These are phyloP conservation scores for Suillus brevipes DNA, from an alignment of 768 basidiomycete genomes.

Conservation along the genomic window DNA sequence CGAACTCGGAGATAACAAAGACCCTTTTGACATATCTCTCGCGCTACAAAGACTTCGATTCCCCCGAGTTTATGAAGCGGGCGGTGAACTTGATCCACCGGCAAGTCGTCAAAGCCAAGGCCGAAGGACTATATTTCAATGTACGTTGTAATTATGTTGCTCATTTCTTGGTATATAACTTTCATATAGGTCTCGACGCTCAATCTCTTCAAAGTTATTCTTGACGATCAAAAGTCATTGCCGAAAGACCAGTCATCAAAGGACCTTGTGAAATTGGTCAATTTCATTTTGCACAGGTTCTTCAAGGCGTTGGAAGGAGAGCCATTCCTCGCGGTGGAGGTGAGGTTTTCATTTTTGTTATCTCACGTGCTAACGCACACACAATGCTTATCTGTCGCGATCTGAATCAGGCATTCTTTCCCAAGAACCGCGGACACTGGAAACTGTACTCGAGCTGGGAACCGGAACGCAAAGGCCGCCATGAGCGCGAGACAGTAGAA, in stretches of 20 bases:
- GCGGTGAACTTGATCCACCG: slow-evolving; percentile 89
- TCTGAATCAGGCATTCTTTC: slow-evolving; percentile 72
- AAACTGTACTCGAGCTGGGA: slow-evolving; percentile 82
- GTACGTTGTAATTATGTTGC: slow-evolving; percentile 41
- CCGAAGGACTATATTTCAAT: slow-evolving; percentile 95
- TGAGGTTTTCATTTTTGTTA: slow-evolving; percentile 40
- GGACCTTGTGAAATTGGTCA: slow-evolving; percentile 83
- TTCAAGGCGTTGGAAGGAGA: slow-evolving; percentile 90
- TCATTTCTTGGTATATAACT: background rate
- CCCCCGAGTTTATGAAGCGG: slow-evolving; percentile 82
- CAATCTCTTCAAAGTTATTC: slow-evolving; percentile 82
- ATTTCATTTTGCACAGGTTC: slow-evolving; percentile 86
- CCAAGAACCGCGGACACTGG: slow-evolving; percentile 85
- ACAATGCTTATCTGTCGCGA: slow-evolving; percentile 21
- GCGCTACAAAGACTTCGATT: slow-evolving; percentile 77
- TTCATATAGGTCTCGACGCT: slow-evolving; percentile 79
- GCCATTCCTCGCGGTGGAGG: slow-evolving; percentile 87
- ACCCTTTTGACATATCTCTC: slow-evolving; percentile 83
- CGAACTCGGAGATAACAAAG: slow-evolving; percentile 78
- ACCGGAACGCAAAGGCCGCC: slow-evolving; percentile 48
- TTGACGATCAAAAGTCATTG: slow-evolving; percentile 77
- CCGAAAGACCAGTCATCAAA: slow-evolving; percentile 78
- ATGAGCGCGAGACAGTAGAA: slow-evolving; percentile 26
- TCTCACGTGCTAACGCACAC: slow-evolving; percentile 17
- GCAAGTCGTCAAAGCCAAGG: slow-evolving; percentile 86